Conservation (phyloP, 805 yeast genomes). For the Naumovozyma castellii region DNA sequence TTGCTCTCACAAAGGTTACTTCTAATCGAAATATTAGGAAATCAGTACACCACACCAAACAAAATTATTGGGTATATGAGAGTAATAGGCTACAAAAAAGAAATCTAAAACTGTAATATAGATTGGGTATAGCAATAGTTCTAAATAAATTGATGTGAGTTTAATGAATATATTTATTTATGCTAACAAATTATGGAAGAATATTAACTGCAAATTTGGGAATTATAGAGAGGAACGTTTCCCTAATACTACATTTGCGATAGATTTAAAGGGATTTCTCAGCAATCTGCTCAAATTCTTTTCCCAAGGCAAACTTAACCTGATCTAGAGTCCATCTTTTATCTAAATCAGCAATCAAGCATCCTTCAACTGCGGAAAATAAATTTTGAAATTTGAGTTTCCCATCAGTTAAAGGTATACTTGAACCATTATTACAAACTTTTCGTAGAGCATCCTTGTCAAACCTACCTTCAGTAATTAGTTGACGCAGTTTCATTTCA, state of each 20-base stretch:
- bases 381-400: constrained; percentile 12
- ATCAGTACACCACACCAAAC: too few species aligned
- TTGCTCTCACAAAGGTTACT: too few species aligned
- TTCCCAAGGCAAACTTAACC: constrained; percentile 19
- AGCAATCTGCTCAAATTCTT: neutral
- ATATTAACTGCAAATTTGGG: neutral
- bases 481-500: constrained; percentile 67
- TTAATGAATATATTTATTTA: neutral
- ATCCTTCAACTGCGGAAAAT: constrained; percentile 38
- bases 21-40: too few species aligned
- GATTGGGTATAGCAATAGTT: too few species aligned
- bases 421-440: constrained; percentile 25
- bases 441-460: constrained; percentile 37
- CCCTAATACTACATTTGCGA: too few species aligned
- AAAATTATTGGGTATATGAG: too few species aligned
- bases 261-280: too few species aligned
- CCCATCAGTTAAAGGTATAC: constrained; percentile 20
- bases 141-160: too few species aligned
- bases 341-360: constrained; percentile 44
- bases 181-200: too few species aligned
- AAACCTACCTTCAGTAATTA: constrained; percentile 60
- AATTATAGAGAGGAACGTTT: too few species aligned
- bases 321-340: constrained; percentile 42
- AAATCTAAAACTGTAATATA: too few species aligned
- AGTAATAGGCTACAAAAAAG: too few species aligned